Evolutionary conservation across 2,329 filamentous ascomycete species (phyloP).

Genomic region (Calonectria ilicicola): DNA sequence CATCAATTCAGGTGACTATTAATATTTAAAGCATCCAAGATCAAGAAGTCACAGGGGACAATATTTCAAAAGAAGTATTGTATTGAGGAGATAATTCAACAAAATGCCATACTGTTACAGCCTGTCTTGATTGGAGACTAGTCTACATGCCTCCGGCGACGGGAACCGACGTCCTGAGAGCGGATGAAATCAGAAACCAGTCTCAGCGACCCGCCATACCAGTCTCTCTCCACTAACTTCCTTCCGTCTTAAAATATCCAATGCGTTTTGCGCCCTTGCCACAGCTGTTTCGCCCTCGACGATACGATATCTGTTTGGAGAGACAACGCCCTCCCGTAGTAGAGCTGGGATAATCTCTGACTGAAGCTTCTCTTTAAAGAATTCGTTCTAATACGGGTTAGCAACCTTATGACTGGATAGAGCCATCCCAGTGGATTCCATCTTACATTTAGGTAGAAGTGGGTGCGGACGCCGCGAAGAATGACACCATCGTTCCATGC

Average conservation of each 20-base stretch:
- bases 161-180: too few species aligned
- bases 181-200: neutral
- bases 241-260: conserved; percentile 50
- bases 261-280: conserved; percentile 54
- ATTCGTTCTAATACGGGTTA: conserved; percentile 58
- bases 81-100: too few species aligned
- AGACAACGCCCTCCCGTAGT: conserved; percentile 52
- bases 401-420: neutral
- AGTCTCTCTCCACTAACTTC: conserved; percentile 56
- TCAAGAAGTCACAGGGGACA: too few species aligned
- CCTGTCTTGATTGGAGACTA: too few species aligned
- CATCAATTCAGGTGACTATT: too few species aligned
- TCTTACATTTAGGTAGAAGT: conserved; percentile 44
- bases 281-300: conserved; percentile 54
- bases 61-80: too few species aligned
- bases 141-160: too few species aligned
- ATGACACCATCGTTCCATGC: conserved; percentile 66
- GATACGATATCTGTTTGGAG: conserved; percentile 55
- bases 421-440: neutral
- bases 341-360: conserved; percentile 65
- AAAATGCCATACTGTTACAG: too few species aligned
- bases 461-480: conserved; percentile 61
- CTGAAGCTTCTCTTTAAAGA: conserved; percentile 66
- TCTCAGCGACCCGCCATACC: conserved; percentile 48
- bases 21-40: too few species aligned